Conservation (phyloP, 139 green algal species). For the Gonium pectorale region DNA sequence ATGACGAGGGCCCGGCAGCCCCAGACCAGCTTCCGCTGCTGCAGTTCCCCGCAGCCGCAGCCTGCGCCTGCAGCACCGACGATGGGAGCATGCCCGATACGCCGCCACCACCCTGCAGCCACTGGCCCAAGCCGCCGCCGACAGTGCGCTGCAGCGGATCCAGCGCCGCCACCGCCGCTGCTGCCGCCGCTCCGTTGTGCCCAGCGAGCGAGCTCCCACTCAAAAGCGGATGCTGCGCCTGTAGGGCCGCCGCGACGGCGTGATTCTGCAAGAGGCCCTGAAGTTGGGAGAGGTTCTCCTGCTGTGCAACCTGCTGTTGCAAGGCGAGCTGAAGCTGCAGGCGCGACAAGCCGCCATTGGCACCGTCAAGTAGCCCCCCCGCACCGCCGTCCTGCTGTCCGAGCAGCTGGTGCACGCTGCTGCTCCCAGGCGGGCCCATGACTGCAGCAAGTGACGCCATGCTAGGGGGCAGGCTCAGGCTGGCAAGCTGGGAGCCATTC, state of each 20-base stretch:
- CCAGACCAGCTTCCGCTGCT: neutral
- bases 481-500: neutral
- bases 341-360: neutral
- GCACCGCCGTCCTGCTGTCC: neutral
- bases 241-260: neutral
- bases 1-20: slow-evolving; percentile 7
- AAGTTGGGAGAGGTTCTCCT: slow-evolving; percentile 20
- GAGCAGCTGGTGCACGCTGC: slow-evolving; percentile 23
- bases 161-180: slow-evolving; percentile 6
- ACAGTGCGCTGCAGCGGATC: slow-evolving; percentile 1
- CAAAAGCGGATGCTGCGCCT: slow-evolving; percentile 10
- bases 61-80: neutral
- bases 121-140: neutral
- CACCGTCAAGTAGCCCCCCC: neutral
- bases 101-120: neutral
- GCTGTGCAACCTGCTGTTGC: slow-evolving; percentile 9
- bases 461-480: slow-evolving; percentile 4
- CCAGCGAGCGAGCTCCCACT: neutral
- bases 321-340: slow-evolving; percentile 16
- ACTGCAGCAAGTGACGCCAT: slow-evolving; percentile 24
- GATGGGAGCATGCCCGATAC: neutral
- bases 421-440: slow-evolving; percentile 10
- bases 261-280: neutral
- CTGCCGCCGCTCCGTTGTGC: neutral
- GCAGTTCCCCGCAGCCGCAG: neutral